Evolutionary conservation across 495 filamentous ascomycete genomes (phyloP).

Genomic region (Bombardia bombarda): DNA sequence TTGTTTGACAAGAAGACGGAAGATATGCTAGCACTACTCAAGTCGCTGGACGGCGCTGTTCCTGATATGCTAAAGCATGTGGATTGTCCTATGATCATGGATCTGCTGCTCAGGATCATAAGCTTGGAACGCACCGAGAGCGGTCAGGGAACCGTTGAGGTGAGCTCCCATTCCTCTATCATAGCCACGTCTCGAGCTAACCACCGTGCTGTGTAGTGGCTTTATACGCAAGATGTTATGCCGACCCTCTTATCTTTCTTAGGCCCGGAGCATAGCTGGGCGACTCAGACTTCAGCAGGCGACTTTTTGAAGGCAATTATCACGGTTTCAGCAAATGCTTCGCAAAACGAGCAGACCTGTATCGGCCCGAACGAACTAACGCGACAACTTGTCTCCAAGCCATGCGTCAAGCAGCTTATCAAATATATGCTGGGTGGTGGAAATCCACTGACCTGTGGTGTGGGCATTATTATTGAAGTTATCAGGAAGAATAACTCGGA

Average conservation of each 20-base stretch:
- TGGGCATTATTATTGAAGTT: constrained; percentile 96
- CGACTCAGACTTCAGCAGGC: constrained; percentile 92
- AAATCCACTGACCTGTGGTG: constrained; percentile 91
- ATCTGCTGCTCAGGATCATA: constrained; percentile 93
- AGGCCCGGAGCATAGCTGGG: constrained; percentile 67
- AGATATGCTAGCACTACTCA: constrained; percentile 87
- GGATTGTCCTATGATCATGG: constrained; percentile 98
- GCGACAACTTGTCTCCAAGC: constrained; percentile 83
- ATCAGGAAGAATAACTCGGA: constrained; percentile 99
- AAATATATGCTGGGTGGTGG: constrained; percentile 88
- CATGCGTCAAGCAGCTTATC: constrained; percentile 75
- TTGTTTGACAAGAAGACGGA: constrained; percentile 95
- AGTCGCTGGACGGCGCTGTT: constrained; percentile 71
- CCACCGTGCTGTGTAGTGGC: constrained; percentile 55
- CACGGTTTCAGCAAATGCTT: constrained; percentile 96
- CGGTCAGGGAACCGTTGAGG: constrained; percentile 90
- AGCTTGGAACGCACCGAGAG: constrained; percentile 90
- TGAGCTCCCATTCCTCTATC: constrained; percentile 25
- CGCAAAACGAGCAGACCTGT: constrained; percentile 92
- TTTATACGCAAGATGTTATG: constrained; percentile 86
- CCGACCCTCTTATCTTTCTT: constrained; percentile 82
- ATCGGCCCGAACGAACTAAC: constrained; percentile 98
- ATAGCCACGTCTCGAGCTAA: constrained; percentile 5
- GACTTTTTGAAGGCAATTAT: constrained; percentile 99
- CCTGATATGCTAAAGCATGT: constrained; percentile 85